Percentiles rank a stretch among this genome's conserved stretches.
phyloP scores from a whole-genome alignment of 768 basidiomycete species.

The Lactifluus subvellereus region DNA sequence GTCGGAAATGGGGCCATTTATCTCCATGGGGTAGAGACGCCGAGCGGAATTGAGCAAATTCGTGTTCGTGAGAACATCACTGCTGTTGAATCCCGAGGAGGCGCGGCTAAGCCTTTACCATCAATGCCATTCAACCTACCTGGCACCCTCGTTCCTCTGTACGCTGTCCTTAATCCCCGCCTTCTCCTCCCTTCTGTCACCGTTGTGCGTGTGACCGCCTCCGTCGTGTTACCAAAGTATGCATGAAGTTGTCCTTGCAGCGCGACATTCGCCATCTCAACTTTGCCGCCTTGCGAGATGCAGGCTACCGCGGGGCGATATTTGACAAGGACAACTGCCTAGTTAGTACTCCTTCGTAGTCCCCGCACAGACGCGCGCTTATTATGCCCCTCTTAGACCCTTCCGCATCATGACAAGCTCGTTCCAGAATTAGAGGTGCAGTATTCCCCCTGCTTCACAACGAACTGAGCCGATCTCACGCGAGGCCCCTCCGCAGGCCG shows the following conservation, averaged over 20 bases:
- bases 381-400: slow-evolving; percentile 48
- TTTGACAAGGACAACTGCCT: slow-evolving; percentile 99
- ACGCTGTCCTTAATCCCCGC: slow-evolving; percentile 62
- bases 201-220: slow-evolving; percentile 53
- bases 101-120: not conserved
- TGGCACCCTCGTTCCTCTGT: slow-evolving; percentile 62
- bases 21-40: no score
- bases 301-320: slow-evolving; percentile 84
- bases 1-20: no score
- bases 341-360: slow-evolving; percentile 34
- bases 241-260: slow-evolving; percentile 32
- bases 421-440: slow-evolving; percentile 64
- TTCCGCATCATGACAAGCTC: slow-evolving; percentile 69
- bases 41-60: no score
- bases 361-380: not conserved
- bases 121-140: slow-evolving; percentile 71
- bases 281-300: slow-evolving; percentile 60
- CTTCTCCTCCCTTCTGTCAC: slow-evolving; percentile 58
- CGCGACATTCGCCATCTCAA: slow-evolving; percentile 83
- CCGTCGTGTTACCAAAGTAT: not conserved
- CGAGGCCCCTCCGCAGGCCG: slow-evolving; percentile 38
- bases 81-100: no score
- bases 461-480: not conserved
- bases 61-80: not conserved
- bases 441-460: slow-evolving; percentile 26